Percentiles rank a stretch among this genome's conserved stretches.
These are phyloP conservation scores for Arthrobotrys musiformis DNA, from an alignment of 2,329 filamentous ascomycete genomes.

Conservation along the genomic window DNA sequence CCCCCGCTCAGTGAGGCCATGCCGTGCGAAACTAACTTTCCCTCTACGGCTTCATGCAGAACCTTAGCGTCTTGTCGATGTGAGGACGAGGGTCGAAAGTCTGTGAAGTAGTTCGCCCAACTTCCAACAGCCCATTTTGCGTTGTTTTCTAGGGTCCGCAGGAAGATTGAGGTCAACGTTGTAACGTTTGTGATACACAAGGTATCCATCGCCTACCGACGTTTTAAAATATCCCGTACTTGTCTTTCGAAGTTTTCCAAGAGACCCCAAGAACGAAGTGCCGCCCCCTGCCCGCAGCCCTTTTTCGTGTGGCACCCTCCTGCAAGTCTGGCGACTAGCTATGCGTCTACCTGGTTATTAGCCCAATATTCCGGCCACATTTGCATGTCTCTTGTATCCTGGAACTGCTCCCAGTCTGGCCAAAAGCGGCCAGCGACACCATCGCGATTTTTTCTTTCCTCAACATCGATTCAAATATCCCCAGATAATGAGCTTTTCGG, in stretches of 20 bases:
- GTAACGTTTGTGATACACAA: too few species aligned
- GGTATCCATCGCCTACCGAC: not conserved
- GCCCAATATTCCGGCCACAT: not conserved
- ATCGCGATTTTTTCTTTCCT: not conserved
- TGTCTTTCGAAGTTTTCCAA: not conserved
- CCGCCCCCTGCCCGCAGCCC: not conserved
- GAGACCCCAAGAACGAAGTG: not conserved
- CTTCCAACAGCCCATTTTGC: conserved; percentile 29
- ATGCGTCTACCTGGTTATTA: not conserved
- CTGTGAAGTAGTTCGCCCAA: not conserved
- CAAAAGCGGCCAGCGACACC: not conserved
- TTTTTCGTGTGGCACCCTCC: not conserved
- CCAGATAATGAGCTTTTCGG: not conserved
- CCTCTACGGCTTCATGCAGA: not conserved
- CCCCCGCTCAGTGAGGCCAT: not conserved
- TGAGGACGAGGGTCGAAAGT: not conserved
- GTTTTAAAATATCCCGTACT: not conserved
- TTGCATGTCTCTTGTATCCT: not conserved
- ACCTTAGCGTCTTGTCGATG: not conserved
- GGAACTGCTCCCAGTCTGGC: too few species aligned
- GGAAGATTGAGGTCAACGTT: not conserved
- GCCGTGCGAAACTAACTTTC: not conserved
- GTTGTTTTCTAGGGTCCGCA: not conserved
- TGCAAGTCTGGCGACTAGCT: not conserved
- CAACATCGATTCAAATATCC: not conserved